Base-by-base conservation (phyloP, 1,284 basidiomycete species). In the Ganoderma resinaceum region DNA sequence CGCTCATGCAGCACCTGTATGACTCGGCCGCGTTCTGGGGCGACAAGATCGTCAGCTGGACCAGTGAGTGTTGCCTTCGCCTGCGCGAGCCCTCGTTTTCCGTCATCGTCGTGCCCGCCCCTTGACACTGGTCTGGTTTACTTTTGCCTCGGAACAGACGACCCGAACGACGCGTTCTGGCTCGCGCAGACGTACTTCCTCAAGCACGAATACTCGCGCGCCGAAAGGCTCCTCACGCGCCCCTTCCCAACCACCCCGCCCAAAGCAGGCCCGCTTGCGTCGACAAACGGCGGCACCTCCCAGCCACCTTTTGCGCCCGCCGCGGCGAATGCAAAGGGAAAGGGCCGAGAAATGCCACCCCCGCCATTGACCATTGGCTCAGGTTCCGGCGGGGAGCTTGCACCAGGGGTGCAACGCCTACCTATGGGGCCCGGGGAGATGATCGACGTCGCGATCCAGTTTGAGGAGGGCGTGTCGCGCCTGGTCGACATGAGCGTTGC, bases 1-100 rank as follows among this genome's bases (percentile, higher is more conserved):
- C 98, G 46, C 89, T 98, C 76, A 95, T 97, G 88, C 97, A 99
- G 80, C 97, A 99, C 83, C 83, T 99, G 37, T 98, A 99, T 80
- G 95, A 97, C 73, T 98, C 97, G 0, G 98, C 98, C 16, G 93
- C 95, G 11, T 99, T 99, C 78, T 99, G 98, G 98, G 98, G 97
- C 2, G 95, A 97, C 82, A 99, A 99, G 81, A 89, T 99, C 57
- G 84, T 98, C 43, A 93, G 89, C 66, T 95, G 96, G 91, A 98
- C 97, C 53, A 93, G 96, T 97, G 78, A 80, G 95, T 88, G 65
- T 35, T 20, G 29, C 14, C 38, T 40, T 40, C 38, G 38, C 40
- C 37, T 38, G 37, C 37, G 14, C 37, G 14, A 7, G 9, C 37
- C 37, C 11, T 42, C 23, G 12, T 14, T 11, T 23, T 23, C 46